Base-by-base conservation (phyloP, 225 moss, liverwort and hornwort species). In the Antitrichia curtipendula region DNA sequence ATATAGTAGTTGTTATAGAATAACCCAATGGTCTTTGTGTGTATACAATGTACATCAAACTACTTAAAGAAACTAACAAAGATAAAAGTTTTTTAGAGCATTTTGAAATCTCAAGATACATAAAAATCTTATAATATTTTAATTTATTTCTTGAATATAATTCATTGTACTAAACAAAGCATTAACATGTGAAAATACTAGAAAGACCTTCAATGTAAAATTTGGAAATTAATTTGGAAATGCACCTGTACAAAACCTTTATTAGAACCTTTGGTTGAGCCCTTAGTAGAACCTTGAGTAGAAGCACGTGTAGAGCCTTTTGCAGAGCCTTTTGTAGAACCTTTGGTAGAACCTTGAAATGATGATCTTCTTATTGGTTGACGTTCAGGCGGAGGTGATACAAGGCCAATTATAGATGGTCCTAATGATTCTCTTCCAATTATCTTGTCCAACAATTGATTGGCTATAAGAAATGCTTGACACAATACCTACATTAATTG, bases 401-500 rank as follows among this genome's bases (percentile, higher is more conserved):
- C 4, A n/a, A 0, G 7, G 12, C 92, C 88, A 81, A 92, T 88
- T 25, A 90, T 70, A 36, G 82, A 79, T 43, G 91, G 87, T 31
- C 85, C 86, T 20, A 83, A 13, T 72, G 91, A 79, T 63, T 87
- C 82, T 87, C 94, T 93, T 85, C 95, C 96, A 83, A 91, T 87
- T 81, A 96, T 91, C 52, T 84, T 92, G 49, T 94, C 88, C 47
- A 97, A 78, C 28, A 99, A 64, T 75, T 90, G 88, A 74, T 95
- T 95, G 54, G 94, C 93, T 65, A 95, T 60, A 43, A 91, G 88
- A 86, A 95, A 85, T 61, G 95, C 87, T 86, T 92, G 96, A 72
- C 93, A 91, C 14, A 99, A 86, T 58, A 89, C 91, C 98, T 99
- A 65, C 8, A 58, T 58, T 18, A 10, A 59, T 32, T 63, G 7